Evolutionary conservation across 345 rosid species (phyloP).

Genomic region (Salix dunnii): DNA sequence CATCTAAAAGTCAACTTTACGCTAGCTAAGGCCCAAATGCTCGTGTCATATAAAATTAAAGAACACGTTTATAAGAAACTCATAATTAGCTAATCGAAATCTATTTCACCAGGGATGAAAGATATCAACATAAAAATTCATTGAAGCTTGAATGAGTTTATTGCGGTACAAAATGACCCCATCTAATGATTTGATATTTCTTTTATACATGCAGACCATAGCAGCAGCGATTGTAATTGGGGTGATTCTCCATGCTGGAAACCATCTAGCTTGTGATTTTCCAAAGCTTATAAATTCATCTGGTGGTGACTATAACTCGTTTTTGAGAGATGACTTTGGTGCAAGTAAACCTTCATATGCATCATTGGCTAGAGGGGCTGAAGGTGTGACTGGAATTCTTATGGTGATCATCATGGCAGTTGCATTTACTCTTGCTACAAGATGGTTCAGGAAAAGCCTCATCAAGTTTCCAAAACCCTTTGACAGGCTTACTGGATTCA

Average conservation of each 20-base stretch:
- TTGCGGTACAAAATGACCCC: neutral
- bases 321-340: slow-evolving; percentile 54
- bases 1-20: neutral
- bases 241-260: slow-evolving; percentile 67
- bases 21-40: neutral
- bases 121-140: neutral
- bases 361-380: slow-evolving; percentile 55
- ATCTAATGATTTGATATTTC: neutral
- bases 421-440: slow-evolving; percentile 82
- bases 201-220: slow-evolving; percentile 53
- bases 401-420: slow-evolving; percentile 71
- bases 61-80: neutral
- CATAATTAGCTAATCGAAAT: neutral
- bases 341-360: slow-evolving; percentile 53
- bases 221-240: slow-evolving; percentile 91
- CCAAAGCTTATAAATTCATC: slow-evolving; percentile 58
- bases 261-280: slow-evolving; percentile 89
- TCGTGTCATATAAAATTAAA: too few relatives aligned
- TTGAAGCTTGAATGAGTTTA: neutral
- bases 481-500: slow-evolving; percentile 87
- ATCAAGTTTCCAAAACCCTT: slow-evolving; percentile 83
- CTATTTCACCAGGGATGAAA: neutral
- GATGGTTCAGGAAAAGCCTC: slow-evolving; percentile 68
- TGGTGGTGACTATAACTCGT: slow-evolving; percentile 13
- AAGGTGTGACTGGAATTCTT: slow-evolving; percentile 78